phyloP scores from a whole-genome alignment of 129 eudicot genomes.

The Escallonia herrerae region DNA sequence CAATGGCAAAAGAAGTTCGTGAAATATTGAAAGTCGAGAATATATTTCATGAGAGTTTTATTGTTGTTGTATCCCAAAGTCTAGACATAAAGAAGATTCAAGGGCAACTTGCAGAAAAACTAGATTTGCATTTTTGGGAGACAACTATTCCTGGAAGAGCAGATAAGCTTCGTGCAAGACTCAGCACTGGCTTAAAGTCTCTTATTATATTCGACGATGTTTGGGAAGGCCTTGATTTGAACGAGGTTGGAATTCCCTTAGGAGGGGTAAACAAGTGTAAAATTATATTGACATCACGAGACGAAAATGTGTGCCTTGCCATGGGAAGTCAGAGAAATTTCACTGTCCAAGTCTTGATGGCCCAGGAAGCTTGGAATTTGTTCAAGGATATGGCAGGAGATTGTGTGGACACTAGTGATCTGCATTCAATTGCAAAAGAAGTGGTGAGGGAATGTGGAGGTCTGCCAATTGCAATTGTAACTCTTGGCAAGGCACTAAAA shows the following conservation, averaged over 20 bases:
- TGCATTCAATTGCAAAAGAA: background rate
- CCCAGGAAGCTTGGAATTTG: slow-evolving; percentile 19
- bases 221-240: slow-evolving; percentile 16
- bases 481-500: slow-evolving; percentile 11
- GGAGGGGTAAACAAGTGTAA: background rate
- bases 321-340: slow-evolving; percentile 7
- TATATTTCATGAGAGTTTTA: slow-evolving; percentile 2
- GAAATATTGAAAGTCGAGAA: background rate
- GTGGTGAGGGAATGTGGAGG: slow-evolving; percentile 24
- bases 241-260: slow-evolving; percentile 18
- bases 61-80: slow-evolving; percentile 4
- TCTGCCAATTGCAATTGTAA: slow-evolving; percentile 19
- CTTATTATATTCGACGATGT: slow-evolving; percentile 28
- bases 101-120: slow-evolving; percentile 6
- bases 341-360: background rate
- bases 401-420: background rate
- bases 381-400: slow-evolving; percentile 9
- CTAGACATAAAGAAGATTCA: slow-evolving; percentile 6
- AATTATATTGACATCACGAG: slow-evolving; percentile 14
- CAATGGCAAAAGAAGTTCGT: background rate
- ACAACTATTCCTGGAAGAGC: background rate
- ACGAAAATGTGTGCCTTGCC: background rate
- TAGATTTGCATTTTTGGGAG: background rate
- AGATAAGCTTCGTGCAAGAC: slow-evolving; percentile 1
- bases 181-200: background rate